Percentiles rank a stretch among this genome's conserved stretches.
These are phyloP conservation scores for Podospora appendiculata DNA, from an alignment of 495 filamentous ascomycete genomes.

Conservation along the genomic window DNA sequence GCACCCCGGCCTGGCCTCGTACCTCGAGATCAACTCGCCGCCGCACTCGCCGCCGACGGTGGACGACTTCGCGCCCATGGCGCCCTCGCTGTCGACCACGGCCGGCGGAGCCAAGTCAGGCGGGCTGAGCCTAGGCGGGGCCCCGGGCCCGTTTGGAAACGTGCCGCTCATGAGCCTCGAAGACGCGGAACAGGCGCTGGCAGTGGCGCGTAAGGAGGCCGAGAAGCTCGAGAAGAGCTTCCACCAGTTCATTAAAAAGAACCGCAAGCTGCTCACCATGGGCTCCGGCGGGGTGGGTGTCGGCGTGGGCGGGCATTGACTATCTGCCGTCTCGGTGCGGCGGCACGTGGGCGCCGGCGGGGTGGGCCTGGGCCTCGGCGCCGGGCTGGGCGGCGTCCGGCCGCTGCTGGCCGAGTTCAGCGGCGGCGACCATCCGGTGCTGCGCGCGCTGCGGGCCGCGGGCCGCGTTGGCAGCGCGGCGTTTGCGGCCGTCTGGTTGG, in stretches of 20 bases:
- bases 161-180: slow-evolving; percentile 46
- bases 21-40: slow-evolving; percentile 1
- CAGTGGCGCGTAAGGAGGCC: slow-evolving; percentile 53
- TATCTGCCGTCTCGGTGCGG: slow-evolving; percentile 3
- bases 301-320: slow-evolving; percentile 23
- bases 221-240: slow-evolving; percentile 64
- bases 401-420: slow-evolving; percentile 1
- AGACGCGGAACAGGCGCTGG: slow-evolving; percentile 53
- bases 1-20: slow-evolving; percentile 1
- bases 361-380: not conserved
- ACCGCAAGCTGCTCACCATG: slow-evolving; percentile 36
- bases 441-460: slow-evolving; percentile 10
- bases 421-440: slow-evolving; percentile 10
- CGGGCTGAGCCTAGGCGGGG: not conserved
- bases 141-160: slow-evolving; percentile 31
- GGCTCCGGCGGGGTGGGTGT: not conserved
- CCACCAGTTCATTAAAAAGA: slow-evolving; percentile 53
- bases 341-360: not conserved
- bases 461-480: slow-evolving; percentile 12
- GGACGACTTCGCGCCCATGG: not conserved
- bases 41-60: not conserved
- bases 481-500: slow-evolving; percentile 22
- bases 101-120: not conserved
- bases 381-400: not conserved
- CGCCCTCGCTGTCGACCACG: not conserved